Percentiles rank a stretch among this genome's conserved stretches.
These are phyloP conservation scores for Osmanthus fragrans DNA, from an alignment of 257 asterid genomes.

Conservation along the genomic window DNA sequence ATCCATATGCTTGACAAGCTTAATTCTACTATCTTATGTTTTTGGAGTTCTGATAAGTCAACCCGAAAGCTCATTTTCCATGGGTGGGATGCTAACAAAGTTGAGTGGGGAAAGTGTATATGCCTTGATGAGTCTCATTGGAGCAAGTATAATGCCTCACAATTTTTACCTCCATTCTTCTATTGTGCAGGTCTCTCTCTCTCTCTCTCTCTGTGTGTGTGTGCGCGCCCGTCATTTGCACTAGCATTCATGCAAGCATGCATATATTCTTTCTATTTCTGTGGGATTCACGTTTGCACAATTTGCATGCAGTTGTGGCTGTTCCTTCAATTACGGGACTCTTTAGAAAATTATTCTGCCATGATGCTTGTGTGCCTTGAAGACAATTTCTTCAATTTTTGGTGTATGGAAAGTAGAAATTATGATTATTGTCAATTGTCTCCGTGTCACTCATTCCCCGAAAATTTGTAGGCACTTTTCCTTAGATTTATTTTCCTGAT, in stretches of 20 bases:
- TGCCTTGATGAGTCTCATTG: conserved; percentile 88
- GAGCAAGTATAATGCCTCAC: conserved; percentile 95
- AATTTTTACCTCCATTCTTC: conserved; percentile 94
- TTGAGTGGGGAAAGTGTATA: conserved; percentile 83
- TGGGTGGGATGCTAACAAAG: conserved; percentile 59
- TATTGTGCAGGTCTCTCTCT: conserved; percentile 70
- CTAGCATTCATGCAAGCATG: not conserved
- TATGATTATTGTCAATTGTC: not conserved
- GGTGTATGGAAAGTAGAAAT: not conserved
- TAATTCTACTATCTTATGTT: conserved; percentile 52
- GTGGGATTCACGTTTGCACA: not conserved
- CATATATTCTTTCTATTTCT: not conserved
- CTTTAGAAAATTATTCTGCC: not conserved
- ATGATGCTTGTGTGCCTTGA: not conserved
- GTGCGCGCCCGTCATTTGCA: too few species aligned
- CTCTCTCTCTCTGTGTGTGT: conserved; percentile 9
- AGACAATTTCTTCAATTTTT: not conserved
- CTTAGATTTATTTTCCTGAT: not conserved
- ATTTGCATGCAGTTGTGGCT: not conserved
- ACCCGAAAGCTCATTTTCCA: conserved; percentile 58
- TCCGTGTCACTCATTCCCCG: not conserved
- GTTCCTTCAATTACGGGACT: not conserved
- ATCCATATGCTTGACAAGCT: conserved; percentile 58
- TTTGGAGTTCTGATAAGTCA: conserved; percentile 66
- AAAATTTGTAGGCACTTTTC: not conserved